A percentile compares a stretch with the other conserved stretches of the same genome.
Evolutionary conservation across 257 asterid genomes (phyloP).

Genomic region (Euphrasia confusa): DNA sequence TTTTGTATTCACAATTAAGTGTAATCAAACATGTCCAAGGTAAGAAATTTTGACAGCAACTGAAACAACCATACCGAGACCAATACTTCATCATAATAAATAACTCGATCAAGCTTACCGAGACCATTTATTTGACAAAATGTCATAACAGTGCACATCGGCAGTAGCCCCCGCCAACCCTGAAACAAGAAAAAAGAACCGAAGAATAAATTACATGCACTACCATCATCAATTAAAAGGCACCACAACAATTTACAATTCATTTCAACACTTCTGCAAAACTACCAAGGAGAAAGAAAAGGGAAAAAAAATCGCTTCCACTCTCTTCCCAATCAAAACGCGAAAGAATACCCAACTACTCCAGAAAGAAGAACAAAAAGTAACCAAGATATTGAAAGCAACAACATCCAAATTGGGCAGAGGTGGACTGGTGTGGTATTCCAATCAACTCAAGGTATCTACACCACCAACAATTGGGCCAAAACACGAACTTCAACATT

Average conservation of each 20-base stretch:
- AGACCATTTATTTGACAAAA: constrained; percentile 89
- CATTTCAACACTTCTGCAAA: constrained; percentile 5
- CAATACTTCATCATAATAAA: constrained; percentile 4
- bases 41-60: constrained; percentile 16
- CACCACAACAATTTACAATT: background rate
- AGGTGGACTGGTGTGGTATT: background rate
- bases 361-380: constrained; percentile 16
- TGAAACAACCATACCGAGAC: constrained; percentile 16
- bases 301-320: background rate
- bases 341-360: constrained; percentile 1
- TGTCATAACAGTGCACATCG: constrained; percentile 91
- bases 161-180: constrained; percentile 99
- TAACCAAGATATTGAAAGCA: constrained; percentile 2
- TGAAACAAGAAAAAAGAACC: constrained; percentile 32
- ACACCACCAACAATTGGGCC: constrained; percentile 12
- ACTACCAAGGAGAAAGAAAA: constrained; percentile 12
- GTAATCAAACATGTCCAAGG: too few species aligned
- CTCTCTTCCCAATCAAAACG: constrained; percentile 8
- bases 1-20: too few species aligned
- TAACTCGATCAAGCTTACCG: constrained; percentile 43
- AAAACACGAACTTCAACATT: constrained; percentile 12
- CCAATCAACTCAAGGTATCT: constrained; percentile 18
- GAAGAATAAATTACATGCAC: constrained; percentile 1
- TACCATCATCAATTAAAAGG: constrained; percentile 14
- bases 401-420: constrained; percentile 15